These are phyloP conservation scores for Dictyostelium capitatum DNA, from an alignment of 78 protist genomes.

Conservation along the genomic window DNA sequence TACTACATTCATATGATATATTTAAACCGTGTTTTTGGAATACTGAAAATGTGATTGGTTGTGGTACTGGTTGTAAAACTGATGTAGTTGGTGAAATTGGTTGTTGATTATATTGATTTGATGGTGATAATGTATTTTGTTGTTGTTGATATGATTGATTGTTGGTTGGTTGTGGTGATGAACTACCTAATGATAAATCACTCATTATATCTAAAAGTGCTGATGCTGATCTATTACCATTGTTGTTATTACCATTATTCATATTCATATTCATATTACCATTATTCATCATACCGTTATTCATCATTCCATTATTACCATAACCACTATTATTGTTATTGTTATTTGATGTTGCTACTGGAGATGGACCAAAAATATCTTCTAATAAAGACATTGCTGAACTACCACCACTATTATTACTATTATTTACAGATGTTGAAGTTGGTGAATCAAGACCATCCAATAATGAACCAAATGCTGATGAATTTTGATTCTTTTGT, in stretches of 20 bases:
- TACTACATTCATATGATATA: conserved; percentile 44
- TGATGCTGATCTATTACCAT: not conserved
- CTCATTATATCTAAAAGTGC: conserved; percentile 44
- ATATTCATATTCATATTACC: not conserved
- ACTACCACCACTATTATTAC: not conserved
- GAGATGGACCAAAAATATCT: conserved; percentile 72
- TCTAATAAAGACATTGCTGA: conserved; percentile 43
- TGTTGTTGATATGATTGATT: not conserved
- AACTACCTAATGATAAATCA: not conserved
- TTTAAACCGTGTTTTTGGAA: conserved; percentile 78
- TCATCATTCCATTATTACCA: not conserved
- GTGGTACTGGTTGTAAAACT: conserved; percentile 43
- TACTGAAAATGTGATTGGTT: conserved; percentile 23
- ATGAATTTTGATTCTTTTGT: not conserved
- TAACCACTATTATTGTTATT: not conserved
- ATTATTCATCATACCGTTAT: not conserved
- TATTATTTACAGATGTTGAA: not conserved
- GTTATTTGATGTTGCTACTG: not conserved
- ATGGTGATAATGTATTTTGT: not conserved
- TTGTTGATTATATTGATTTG: not conserved
- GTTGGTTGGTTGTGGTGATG: not conserved
- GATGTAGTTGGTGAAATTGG: conserved; percentile 1
- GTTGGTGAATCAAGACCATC: conserved; percentile 55
- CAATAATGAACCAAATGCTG: conserved; percentile 41
- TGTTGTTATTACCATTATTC: not conserved